A percentile compares a stretch with the other conserved stretches of the same genome.
Evolutionary conservation across 2,329 filamentous ascomycete genomes (phyloP).

Genomic region (Penicillium digitatum): DNA sequence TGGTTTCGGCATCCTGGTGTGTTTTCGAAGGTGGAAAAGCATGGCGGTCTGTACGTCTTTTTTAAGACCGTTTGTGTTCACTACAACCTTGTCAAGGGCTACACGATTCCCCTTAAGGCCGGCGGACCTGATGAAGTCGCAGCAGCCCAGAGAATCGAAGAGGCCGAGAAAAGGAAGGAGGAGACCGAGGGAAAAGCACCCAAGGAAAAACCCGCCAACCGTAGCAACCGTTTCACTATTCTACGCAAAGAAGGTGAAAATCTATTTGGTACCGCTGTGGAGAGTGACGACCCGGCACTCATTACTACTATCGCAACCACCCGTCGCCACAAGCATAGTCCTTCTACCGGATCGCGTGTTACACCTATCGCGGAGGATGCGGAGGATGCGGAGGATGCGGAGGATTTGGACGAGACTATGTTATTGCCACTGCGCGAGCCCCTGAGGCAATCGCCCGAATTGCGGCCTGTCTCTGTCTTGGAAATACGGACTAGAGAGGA

Average conservation of each 20-base stretch:
- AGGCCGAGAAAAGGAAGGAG: background rate
- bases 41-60: conserved; percentile 89
- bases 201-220: conserved; percentile 24
- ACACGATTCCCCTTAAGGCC: conserved; percentile 89
- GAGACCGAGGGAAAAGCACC: background rate
- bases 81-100: conserved; percentile 87
- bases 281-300: conserved; percentile 45
- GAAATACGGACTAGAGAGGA: conserved; percentile 2
- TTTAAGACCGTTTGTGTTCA: conserved; percentile 93
- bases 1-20: conserved; percentile 97
- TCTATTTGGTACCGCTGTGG: conserved; percentile 14
- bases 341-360: conserved; percentile 73
- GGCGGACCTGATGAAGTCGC: conserved; percentile 66
- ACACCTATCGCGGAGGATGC: conserved; percentile 78
- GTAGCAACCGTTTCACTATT: conserved; percentile 35
- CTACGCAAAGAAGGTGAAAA: conserved; percentile 33
- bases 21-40: conserved; percentile 88
- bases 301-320: conserved; percentile 65
- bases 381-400: conserved; percentile 67
- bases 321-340: conserved; percentile 76
- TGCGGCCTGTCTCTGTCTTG: conserved; percentile 15
- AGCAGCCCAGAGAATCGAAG: conserved; percentile 12
- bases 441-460: conserved; percentile 13
- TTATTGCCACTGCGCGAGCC: conserved; percentile 14
- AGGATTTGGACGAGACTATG: conserved; percentile 56